Evolutionary conservation across 805 yeast genomes (phyloP).

Genomic region (Sungouiella blattae): DNA sequence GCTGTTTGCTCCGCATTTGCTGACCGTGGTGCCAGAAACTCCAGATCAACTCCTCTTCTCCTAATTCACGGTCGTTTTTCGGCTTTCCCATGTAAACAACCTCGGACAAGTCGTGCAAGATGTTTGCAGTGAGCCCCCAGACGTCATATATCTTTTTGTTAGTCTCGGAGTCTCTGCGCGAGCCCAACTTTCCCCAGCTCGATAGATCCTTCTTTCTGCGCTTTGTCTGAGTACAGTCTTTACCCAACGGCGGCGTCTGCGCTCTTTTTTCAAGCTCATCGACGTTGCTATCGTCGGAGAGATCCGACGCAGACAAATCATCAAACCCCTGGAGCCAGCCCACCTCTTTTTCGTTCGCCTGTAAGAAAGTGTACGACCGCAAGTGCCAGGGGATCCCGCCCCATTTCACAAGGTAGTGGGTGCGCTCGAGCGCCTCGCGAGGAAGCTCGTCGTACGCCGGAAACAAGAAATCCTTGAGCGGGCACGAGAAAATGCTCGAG

Average conservation of each 20-base stretch:
- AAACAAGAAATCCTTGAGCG: slow-evolving; percentile 55
- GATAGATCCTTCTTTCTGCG: slow-evolving; percentile 16
- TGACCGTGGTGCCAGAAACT: slow-evolving; percentile 51
- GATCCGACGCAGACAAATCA: slow-evolving; percentile 57
- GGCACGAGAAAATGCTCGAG: slow-evolving; percentile 66
- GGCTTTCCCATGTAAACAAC: slow-evolving; percentile 34
- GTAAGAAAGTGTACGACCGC: slow-evolving; percentile 60
- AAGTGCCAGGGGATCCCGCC: slow-evolving; percentile 69
- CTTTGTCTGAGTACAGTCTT: slow-evolving; percentile 2
- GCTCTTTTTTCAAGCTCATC: slow-evolving; percentile 12
- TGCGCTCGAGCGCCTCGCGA: slow-evolving; percentile 29
- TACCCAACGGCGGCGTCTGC: slow-evolving; percentile 4
- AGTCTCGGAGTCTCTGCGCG: slow-evolving; percentile 33
- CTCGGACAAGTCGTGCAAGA: slow-evolving; percentile 65
- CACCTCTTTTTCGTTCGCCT: slow-evolving; percentile 51
- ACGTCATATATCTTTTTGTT: slow-evolving; percentile 59
- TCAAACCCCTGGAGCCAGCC: slow-evolving; percentile 58
- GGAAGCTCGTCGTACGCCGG: slow-evolving; percentile 28
- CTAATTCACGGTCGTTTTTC: slow-evolving; percentile 27
- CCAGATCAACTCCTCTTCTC: slow-evolving; percentile 66
- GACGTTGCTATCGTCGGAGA: slow-evolving; percentile 28
- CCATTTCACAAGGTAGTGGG: slow-evolving; percentile 50
- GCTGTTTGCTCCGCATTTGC: slow-evolving; percentile 45
- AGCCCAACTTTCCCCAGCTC: slow-evolving; percentile 39
- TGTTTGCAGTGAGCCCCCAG: slow-evolving; percentile 83